A percentile compares a stretch with the other conserved stretches of the same genome.
Conservation (phyloP, 2,329 filamentous ascomycete genomes). For the Rhynchosporium agropyri region DNA sequence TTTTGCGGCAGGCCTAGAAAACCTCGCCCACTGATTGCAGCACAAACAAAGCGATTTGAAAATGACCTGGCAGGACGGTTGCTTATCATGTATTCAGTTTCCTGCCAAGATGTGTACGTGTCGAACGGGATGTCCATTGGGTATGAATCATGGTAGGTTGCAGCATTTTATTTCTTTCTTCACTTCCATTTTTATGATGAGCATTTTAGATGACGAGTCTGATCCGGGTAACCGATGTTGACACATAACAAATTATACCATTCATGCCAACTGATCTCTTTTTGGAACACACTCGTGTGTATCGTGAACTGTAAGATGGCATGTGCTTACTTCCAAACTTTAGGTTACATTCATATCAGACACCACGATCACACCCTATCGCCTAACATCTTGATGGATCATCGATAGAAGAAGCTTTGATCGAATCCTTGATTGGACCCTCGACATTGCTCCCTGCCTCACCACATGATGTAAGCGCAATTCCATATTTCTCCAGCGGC, state of each 20-base stretch:
- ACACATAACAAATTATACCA: constrained; percentile 68
- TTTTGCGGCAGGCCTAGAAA: constrained; percentile 99
- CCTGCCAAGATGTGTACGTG: background rate
- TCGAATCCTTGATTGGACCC: constrained; percentile 11
- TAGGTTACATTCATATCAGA: background rate
- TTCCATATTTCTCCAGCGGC: constrained; percentile 31
- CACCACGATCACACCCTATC: background rate
- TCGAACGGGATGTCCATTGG: background rate
- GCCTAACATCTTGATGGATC: background rate
- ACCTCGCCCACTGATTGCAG: constrained; percentile 91
- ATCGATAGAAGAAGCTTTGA: background rate
- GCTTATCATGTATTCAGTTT: constrained; percentile 19
- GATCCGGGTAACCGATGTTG: constrained; percentile 74
- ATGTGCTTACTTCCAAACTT: constrained; percentile 26
- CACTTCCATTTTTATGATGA: constrained; percentile 47
- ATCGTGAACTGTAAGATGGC: constrained; percentile 13
- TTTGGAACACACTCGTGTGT: constrained; percentile 33
- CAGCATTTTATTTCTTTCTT: constrained; percentile 14
- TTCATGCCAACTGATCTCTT: constrained; percentile 66
- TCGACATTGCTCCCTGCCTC: background rate
- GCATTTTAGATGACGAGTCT: constrained; percentile 76
- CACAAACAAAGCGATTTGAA: constrained; percentile 21
- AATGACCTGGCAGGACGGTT: background rate
- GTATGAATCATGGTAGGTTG: constrained; percentile 25
- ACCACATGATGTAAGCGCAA: constrained; percentile 22